Evolutionary conservation across 176 grass and related monocot genomes (phyloP).

Genomic region (Avena atlantica): DNA sequence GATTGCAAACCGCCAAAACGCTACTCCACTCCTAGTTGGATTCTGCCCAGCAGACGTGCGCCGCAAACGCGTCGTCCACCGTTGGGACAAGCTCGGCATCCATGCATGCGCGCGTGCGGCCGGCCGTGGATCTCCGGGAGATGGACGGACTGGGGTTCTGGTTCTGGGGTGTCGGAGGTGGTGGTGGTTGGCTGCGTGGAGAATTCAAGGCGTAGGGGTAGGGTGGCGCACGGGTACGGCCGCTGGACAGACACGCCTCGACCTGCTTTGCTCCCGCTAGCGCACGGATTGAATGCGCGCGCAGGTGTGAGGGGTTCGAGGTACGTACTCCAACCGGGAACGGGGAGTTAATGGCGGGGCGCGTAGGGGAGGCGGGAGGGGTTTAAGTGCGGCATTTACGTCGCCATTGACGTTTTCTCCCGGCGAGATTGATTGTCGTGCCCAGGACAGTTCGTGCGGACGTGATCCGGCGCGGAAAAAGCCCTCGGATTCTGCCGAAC

Average conservation of each 20-base stretch:
- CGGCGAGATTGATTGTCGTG: constrained; percentile 1
- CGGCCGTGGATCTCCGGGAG: neutral
- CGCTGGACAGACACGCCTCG: neutral
- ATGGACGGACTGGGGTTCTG: neutral
- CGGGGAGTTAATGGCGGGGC: neutral
- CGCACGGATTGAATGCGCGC: neutral
- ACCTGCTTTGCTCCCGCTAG: neutral
- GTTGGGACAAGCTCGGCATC: neutral
- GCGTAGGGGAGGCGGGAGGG: too few relatives aligned
- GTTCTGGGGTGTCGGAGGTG: too few relatives aligned
- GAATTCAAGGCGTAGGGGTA: neutral
- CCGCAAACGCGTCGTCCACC: neutral
- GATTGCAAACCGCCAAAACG: constrained; percentile 29
- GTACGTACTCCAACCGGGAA: neutral
- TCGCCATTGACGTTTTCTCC: constrained; percentile 28
- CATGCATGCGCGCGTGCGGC: neutral
- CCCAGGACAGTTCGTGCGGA: neutral
- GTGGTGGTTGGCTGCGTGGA: neutral
- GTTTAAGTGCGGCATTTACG: constrained; percentile 20
- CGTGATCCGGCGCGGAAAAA: neutral
- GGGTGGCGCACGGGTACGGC: constrained; percentile 12
- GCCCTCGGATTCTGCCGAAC: neutral
- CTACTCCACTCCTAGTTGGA: neutral
- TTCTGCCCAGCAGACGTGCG: neutral
- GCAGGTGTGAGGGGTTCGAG: neutral